Conservation (phyloP, 108 stramenopile genomes). For the Heterococcus sp. region DNA sequence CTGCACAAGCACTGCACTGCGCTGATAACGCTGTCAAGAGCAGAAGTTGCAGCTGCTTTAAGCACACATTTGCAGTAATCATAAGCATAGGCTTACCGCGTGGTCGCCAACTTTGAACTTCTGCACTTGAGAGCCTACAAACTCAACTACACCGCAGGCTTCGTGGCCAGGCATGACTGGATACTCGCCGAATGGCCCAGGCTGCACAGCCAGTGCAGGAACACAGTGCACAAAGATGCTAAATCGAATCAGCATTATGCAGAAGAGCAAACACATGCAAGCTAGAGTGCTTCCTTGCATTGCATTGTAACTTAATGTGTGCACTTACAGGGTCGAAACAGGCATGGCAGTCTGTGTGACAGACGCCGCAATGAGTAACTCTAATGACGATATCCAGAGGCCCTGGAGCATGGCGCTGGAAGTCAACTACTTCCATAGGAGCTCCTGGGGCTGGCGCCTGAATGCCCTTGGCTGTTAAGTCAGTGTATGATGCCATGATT, state of each 20-base stretch:
- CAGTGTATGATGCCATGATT: too few species aligned
- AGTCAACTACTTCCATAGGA: background rate
- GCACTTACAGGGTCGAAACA: constrained; percentile 6
- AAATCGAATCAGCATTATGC: background rate
- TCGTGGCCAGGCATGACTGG: constrained; percentile 57
- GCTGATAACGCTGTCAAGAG: too few species aligned
- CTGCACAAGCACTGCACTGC: too few species aligned
- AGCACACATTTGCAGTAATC: too few species aligned
- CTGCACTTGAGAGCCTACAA: constrained; percentile 59
- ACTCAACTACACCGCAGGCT: constrained; percentile 51
- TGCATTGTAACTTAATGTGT: background rate
- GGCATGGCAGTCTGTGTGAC: background rate
- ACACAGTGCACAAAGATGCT: background rate
- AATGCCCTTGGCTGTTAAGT: background rate
- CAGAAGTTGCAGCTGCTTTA: too few species aligned
- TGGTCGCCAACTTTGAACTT: constrained; percentile 34
- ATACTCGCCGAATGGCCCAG: constrained; percentile 25
- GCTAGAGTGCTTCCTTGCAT: background rate
- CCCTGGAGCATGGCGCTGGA: background rate
- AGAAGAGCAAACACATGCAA: background rate
- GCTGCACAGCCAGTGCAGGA: constrained; percentile 41
- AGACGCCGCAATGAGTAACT: background rate
- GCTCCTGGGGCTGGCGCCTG: background rate
- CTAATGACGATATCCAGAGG: background rate
- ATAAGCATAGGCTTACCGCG: too few species aligned